Evolutionary conservation across 257 asterid species (phyloP), one percentile per base, ranked within the genome.

Genomic region (Gentiana macrophylla): DNA sequence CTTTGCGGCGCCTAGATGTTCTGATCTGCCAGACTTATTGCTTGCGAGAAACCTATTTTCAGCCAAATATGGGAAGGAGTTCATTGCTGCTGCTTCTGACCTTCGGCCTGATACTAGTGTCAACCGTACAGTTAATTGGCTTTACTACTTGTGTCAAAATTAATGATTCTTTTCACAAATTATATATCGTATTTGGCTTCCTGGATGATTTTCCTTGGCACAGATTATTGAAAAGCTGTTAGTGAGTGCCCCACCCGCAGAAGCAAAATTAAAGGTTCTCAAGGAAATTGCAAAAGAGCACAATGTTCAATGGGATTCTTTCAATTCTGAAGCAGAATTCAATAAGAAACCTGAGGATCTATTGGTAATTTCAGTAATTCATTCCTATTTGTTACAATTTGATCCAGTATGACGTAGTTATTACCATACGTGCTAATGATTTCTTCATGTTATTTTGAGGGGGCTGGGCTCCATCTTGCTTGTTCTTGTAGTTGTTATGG

Each of bases 41-140:
- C 92, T 81, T 2, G 93, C 81, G 63, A 67, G 81, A 75, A 87
- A 87, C 61, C 69, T 87, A 61, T 81, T 87, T 74, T 82, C 86
- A 3, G 79, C 90, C 46, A 87, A 91, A 68, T 91, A 91, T 43
- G 97, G 97, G 53, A 91, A 91, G 79, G 98, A 91, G 57, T 91
- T 91, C 73, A 68, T 77, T 55, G 77, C 93, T 56, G 97, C 98
- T 62, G 94, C 97, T 32, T 81, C 95, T 4, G 94, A 91, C 77
- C 95, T 87, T 74, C 94, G 88, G 15, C 98, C 97, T 12, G 97
- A 87, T 62, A 75, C 98, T 52, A 84, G 89, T 57, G 94, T 91
- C 80, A 87, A 87, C 60, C 96, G 95, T 53, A 84, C 94, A 77
- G 98, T 91, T 84, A 91, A 49, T 69, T 59, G 1, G 41, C 63